Base-by-base conservation (phyloP, 192 early-diverging fungal species). In the Pilaira anomala region DNA sequence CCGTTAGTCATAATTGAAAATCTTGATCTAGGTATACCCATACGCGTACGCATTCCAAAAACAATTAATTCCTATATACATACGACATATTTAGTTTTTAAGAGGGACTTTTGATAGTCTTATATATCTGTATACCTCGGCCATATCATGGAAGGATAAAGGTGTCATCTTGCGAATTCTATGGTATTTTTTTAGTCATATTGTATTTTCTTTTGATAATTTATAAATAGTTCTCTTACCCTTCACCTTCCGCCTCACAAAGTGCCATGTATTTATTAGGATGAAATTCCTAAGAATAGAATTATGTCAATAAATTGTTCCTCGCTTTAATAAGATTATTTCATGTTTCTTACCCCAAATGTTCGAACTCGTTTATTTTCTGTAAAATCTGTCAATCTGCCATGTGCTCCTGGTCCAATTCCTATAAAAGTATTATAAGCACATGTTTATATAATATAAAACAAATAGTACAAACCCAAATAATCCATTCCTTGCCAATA, bases 401-500 rank as follows among this genome's bases (percentile, higher is more conserved):
- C 82, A 65, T 83, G 82, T 19, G 82, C 79, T 9, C 82, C 82
- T 33, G 82, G 82, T 3, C 82, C 82, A 30, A 83, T 75, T 1
- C 80, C 80, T 71, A 13, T 69, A 19, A 3, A 36, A 41, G 6
- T 4, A 26, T 29, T 9, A 2, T 44, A 14, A 25, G 13, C 1
- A 18, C 19, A 40, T 3, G 44, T 44, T 4, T 5, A 2, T 46
- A 53, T 57, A 13, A 18, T 16, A 18, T 40, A 16, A 7, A 24
- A 69, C 1, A n/a, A n/a, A n/a, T n/a, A n/a, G n/a, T n/a, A n/a
- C 16, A 39, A 54, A 76, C 81, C 81, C 9, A 83, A 45, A 60
- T 81, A 83, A 52, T 83, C 82, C 42, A 83, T 69, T 3, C 82
- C 82, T 44, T 64, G 65, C 82, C 82, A 83, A 67, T 83, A 80